Evolutionary conservation across 1,284 basidiomycete genomes (phyloP), one percentile per base, ranked within the genome.

Genomic region (Somion occarium): DNA sequence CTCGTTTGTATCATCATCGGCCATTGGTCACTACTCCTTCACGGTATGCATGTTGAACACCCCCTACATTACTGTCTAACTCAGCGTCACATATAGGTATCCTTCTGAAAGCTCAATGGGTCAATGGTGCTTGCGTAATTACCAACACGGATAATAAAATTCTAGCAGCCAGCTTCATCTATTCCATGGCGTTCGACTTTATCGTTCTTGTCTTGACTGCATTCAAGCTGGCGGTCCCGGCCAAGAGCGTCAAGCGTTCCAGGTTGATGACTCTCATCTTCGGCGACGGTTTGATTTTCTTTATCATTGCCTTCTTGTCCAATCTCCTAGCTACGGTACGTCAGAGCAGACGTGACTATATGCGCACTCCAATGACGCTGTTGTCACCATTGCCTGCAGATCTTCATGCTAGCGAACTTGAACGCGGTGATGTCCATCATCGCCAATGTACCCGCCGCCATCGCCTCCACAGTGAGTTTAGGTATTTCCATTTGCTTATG

Each of bases 121-220:
- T 76, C n/a, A 66, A 63, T 1, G 72, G 75, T 9, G 71, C 74
- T 20, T 85, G 83, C 56, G 66, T 69, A 13, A 85, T 86, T 56
- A 75, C 71, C 1, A 64, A 71, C 25, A 83, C 82, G 2, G 72
- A 80, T 56, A 84, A 73, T 64, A 73, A 64, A 30, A 66, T 82
- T 38, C 75, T 86, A 44, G 81, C 82, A 1, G 75, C 74, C n/a
- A 78, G 76, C 1, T 86, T 85, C 64, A 85, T 85, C 54, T 87
- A 86, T 60, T 75, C 83, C 39, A 88, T 88, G 85, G 65, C 68
- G 48, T 87, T 88, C 65, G 86, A 88, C 67, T 74, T 88, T 54
- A 53, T 72, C 19, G 82, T 88, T 50, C 66, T 88, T 26, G 64
- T 69, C 27, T 68, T 88, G 47, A 85, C 82, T 38, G 79, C 73